Evolutionary conservation across 2,329 filamentous ascomycete genomes (phyloP), one percentile per base, ranked within the genome.

Genomic region (Aureobasidium sp.): DNA sequence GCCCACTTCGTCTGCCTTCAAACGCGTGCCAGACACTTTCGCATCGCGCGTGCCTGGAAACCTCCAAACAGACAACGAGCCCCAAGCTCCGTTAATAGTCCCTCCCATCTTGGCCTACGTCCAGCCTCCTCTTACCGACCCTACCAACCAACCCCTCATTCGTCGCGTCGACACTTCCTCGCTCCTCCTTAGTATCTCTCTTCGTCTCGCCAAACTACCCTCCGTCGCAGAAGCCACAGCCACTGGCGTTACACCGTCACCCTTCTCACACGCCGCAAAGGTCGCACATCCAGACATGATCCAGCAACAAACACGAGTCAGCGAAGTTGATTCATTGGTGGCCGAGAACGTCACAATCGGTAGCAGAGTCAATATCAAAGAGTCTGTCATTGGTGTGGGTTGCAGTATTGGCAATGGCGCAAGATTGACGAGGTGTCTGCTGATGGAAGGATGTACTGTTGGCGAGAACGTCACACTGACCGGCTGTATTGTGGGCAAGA

Each of bases 371-470:
- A 88, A 91, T n/a, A 89, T 99, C 76, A 97, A 96, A 74, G 91
- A 96, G 74, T 88, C 82, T 41, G 90, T 97, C 34, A 85, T 99
- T 44, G 94, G 94, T 2, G 85, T 90, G 5, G 91, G 90, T 68
- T 96, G 91, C 73, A 87, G 89, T 69, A 93, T 99, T 66, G 86
- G 87, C 65, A 86, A 88, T 67, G 91, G 91, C n/a, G 91, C 89
- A 34, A 89, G 92, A 67, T 77, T 99, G 48, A 87, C 86, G n/a
- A 84, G 92, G 66, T 97, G 93, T 74, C 76, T 97, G 52, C 78
- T 97, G 22, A 97, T 97, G 91, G 93, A 97, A 64, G 90, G 90
- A 3, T 92, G 90, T 0, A 86, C 90, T 8, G 82, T 99, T 14
- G 92, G 90, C 15, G 89, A 90, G 69, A 87, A 88, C 47, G 92